Evolutionary conservation across 345 rosid genomes (phyloP), one percentile per base, ranked within the genome.

Genomic region (Murraya koenigii): DNA sequence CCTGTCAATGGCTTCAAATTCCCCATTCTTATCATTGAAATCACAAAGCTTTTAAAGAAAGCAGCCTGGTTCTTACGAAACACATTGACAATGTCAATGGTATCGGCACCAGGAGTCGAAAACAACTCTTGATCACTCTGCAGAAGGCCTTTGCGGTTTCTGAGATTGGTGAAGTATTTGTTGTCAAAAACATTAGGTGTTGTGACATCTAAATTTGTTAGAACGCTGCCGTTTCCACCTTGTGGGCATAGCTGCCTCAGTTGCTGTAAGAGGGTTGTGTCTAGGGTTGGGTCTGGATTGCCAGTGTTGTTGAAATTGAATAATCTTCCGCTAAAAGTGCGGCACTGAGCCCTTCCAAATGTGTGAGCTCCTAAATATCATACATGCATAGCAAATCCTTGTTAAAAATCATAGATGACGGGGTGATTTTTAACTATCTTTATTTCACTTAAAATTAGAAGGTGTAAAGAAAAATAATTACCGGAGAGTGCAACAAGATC

Each of bases 11-110:
- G 82, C 61, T 88, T 79, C 36, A 91, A 74, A 56, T 91, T 87
- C 36, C 96, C 96, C 96, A 91, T 90, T 6, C 82, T 83, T 28
- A 88, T 84, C 94, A 91, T 90, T n/a, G 93, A 90, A 47, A 14
- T 61, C 69, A 41, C 87, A 80, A 91, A 91, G 66, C 84, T 80
- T 61, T 85, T 77, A 56, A 91, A 88, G 82, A 91, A 91, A 63
- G 83, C 83, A 0, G 86, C 87, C 22, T 86, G 85, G 75, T 88
- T 86, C 47, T 66, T 59, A 44, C 80, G 66, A 47, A 76, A 92
- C 8, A 54, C 60, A 81, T 73, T 80, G 26, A 92, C 94, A 74
- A 92, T 75, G 10, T 35, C 41, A 10, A 78, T 25, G 20, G 92
- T 85, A 52, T 81, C 84, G 20, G 87, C 90, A 5, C 91, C 93